Percentiles rank a stretch among this genome's conserved stretches.
phyloP scores from a whole-genome alignment of 192 early-diverging fungal species.

The Linnemannia hyalina region DNA sequence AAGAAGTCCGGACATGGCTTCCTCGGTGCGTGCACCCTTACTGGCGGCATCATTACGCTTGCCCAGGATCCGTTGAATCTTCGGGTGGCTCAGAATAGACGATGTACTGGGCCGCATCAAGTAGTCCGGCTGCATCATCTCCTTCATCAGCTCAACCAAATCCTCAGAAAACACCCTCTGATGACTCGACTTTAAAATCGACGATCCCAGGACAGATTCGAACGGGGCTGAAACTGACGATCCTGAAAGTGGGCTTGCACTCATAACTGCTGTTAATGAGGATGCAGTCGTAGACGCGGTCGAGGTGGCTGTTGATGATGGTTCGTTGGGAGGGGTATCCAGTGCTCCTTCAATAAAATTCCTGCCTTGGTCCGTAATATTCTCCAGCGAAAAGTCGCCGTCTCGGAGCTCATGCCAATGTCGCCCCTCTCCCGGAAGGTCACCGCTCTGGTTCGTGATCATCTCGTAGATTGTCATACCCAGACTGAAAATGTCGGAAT shows the following conservation, averaged over 20 bases:
- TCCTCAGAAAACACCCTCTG: slow-evolving; percentile 24
- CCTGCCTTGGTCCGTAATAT: neutral
- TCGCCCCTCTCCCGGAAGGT: slow-evolving; percentile 89
- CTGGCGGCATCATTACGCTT: slow-evolving; percentile 1
- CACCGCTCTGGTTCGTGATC: slow-evolving; percentile 73
- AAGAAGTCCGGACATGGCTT: slow-evolving; percentile 45
- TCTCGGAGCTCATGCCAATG: slow-evolving; percentile 89
- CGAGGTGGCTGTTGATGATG: neutral
- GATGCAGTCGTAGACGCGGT: neutral
- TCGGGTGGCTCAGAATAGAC: slow-evolving; percentile 2
- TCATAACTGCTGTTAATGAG: neutral
- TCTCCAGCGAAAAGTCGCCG: slow-evolving; percentile 68
- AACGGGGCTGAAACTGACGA: neutral
- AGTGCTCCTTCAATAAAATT: neutral
- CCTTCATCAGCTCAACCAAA: slow-evolving; percentile 23
- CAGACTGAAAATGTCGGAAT: slow-evolving; percentile 94
- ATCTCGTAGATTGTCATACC: slow-evolving; percentile 94
- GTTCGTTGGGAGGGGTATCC: neutral
- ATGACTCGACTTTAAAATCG: neutral
- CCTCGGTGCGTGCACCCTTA: slow-evolving; percentile 15
- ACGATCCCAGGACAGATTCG: neutral
- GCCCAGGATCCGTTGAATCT: slow-evolving; percentile 16
- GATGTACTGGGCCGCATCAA: slow-evolving; percentile 27
- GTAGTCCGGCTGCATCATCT: slow-evolving; percentile 37
- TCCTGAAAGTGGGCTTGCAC: neutral